A percentile compares a stretch with the other conserved stretches of the same genome.
phyloP scores from a whole-genome alignment of 495 filamentous ascomycete genomes.

The Aspergillus asperescens region DNA sequence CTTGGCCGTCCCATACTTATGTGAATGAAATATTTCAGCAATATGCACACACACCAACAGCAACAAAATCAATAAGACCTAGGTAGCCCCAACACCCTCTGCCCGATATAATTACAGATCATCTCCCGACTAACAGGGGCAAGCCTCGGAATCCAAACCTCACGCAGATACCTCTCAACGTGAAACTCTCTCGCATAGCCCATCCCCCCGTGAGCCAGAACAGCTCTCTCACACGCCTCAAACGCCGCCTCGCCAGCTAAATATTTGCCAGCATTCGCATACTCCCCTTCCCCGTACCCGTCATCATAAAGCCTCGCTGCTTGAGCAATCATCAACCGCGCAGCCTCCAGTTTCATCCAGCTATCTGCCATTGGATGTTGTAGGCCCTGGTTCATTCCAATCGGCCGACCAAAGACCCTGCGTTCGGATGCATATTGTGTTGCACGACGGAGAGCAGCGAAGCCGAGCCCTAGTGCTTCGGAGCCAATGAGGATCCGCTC shows the following conservation, averaged over 20 bases:
- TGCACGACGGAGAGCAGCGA: slow-evolving; percentile 53
- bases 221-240: slow-evolving; percentile 56
- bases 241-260: slow-evolving; percentile 65
- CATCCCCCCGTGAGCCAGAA: slow-evolving; percentile 58
- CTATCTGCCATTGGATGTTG: slow-evolving; percentile 59
- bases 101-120: slow-evolving; percentile 61
- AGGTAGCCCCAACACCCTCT: slow-evolving; percentile 8
- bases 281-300: slow-evolving; percentile 50
- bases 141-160: slow-evolving; percentile 55
- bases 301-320: slow-evolving; percentile 59
- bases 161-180: slow-evolving; percentile 62
- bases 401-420: slow-evolving; percentile 56
- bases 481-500: slow-evolving; percentile 63
- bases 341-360: slow-evolving; percentile 65
- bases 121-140: slow-evolving; percentile 64
- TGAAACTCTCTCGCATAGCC: slow-evolving; percentile 64
- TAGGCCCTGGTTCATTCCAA: slow-evolving; percentile 61
- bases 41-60: too few species aligned
- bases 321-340: slow-evolving; percentile 62
- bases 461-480: slow-evolving; percentile 63
- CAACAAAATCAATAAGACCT: slow-evolving; percentile 4
- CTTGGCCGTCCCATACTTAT: too few species aligned
- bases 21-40: too few species aligned
- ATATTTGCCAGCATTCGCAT: slow-evolving; percentile 62
- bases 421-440: slow-evolving; percentile 54